phyloP scores from a whole-genome alignment of 2,329 filamentous ascomycete species.

The Clonostachys solani region DNA sequence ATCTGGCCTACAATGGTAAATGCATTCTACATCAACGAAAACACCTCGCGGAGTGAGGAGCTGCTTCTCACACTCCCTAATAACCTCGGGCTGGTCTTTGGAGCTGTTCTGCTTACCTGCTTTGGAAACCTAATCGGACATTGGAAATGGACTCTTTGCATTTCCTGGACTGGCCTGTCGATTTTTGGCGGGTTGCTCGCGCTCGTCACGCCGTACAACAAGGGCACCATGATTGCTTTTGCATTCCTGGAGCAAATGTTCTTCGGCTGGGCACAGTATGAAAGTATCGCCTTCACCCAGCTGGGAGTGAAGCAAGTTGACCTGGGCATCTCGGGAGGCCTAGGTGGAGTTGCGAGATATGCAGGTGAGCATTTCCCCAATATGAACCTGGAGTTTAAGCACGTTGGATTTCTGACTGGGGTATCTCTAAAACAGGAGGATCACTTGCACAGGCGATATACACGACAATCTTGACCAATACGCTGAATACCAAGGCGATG shows the following conservation, averaged over 20 bases:
- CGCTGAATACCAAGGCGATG: conserved; percentile 17
- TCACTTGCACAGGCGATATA: conserved; percentile 33
- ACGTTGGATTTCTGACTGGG: no score
- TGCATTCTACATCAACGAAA: conserved; percentile 69
- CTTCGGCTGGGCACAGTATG: conserved; percentile 41
- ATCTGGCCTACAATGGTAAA: conserved; percentile 43
- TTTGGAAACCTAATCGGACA: conserved; percentile 35
- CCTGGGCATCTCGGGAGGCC: conserved; percentile 49
- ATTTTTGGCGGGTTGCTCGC: conserved; percentile 38
- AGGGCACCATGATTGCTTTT: conserved; percentile 40
- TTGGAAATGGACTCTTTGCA: conserved; percentile 41
- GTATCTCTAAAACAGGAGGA: conserved; percentile 12
- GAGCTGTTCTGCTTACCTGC: conserved; percentile 30
- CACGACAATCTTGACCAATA: conserved; percentile 32
- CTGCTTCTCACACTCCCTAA: conserved; percentile 51
- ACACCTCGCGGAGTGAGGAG: conserved; percentile 61
- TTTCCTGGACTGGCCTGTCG: conserved; percentile 36
- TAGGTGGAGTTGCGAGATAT: conserved; percentile 34
- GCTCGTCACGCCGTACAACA: conserved; percentile 32
- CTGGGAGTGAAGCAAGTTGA: conserved; percentile 41
- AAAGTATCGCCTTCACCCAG: conserved; percentile 41
- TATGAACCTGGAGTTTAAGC: no score
- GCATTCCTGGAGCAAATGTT: conserved; percentile 37
- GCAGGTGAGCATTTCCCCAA: conserved; percentile 11
- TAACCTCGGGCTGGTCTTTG: conserved; percentile 35